phyloP scores from a whole-genome alignment of 1,139 yeast species.

The Saccharomyces hybrid region DNA sequence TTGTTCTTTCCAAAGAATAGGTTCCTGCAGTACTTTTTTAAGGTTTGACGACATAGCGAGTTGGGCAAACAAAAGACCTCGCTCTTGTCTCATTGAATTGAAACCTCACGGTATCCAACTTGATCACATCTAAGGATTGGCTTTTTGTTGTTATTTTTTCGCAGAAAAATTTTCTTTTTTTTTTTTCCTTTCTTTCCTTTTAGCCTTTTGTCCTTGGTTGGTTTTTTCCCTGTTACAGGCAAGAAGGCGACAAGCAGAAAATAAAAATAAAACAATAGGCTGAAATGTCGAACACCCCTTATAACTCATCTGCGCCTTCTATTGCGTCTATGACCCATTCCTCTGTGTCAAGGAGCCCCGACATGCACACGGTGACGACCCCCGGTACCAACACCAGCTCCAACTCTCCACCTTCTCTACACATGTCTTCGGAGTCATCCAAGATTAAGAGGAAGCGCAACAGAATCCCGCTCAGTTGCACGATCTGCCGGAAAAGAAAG shows the following conservation, averaged over 20 bases:
- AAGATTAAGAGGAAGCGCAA: slow-evolving; percentile 35
- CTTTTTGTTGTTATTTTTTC: neutral
- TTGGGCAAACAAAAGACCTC: neutral
- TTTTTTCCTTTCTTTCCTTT: neutral
- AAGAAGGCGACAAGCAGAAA: neutral
- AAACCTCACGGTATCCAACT: neutral
- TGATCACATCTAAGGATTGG: too few relatives aligned
- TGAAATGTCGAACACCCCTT: neutral
- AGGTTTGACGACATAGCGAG: neutral
- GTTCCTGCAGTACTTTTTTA: neutral
- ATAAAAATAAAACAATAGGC: neutral
- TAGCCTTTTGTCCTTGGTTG: neutral
- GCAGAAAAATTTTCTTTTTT: neutral
- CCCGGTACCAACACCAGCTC: neutral
- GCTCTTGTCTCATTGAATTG: neutral
- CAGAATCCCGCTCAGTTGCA: slow-evolving; percentile 42
- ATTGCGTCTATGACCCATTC: neutral
- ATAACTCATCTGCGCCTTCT: neutral
- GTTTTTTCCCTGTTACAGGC: neutral
- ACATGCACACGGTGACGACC: neutral
- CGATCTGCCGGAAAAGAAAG: slow-evolving; percentile 41
- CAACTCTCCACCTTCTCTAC: neutral
- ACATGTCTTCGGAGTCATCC: neutral
- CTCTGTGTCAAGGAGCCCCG: neutral
- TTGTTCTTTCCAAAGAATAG: neutral